Base-by-base conservation (phyloP, 2,329 filamentous ascomycete genomes). In the Colletotrichum coccodes region DNA sequence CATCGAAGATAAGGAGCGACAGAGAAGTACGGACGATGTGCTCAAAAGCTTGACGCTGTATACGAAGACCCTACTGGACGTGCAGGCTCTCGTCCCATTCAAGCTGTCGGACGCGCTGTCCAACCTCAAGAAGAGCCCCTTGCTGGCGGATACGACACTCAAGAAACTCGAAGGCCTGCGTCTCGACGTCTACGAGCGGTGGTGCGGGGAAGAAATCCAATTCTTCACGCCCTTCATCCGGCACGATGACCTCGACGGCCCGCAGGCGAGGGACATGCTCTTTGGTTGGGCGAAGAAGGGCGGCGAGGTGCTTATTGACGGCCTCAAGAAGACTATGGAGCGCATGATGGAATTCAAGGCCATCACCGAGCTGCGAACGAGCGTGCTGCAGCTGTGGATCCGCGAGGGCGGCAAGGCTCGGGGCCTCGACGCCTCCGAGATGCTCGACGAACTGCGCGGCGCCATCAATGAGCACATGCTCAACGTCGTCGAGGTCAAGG, bases 191-290 rank as follows among this genome's bases (percentile, higher is more conserved):
- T 90, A 94, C 74, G 89, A 91, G 71, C 86, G 87, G 23, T 97
- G 94, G 92, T 92, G 96, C 71, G 87, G 92, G 21, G 90, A 94
- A 8, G 94, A 97, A 69, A 92, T 97, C 47, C 89, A 89, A 53
- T 92, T 92, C 72, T 98, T 97, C 76, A 95, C 91, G 1, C 95
- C 95, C 0, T 97, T 94, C 82, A 92, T 97, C 40, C 90, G 93
- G 34, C 91, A 97, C 73, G 93, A 95, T 72, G 92, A 96, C 72
- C 79, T 93, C 5, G 87, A 90, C 28, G 88, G 86, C 23, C 80
- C 83, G 28, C 86, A 90, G 69, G 88, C 89, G 1, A 85, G 86
- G 47, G 86, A 89, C 2, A 89, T 89, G 78, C 84, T 94, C 16
- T 85, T 85, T 26, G 77, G 76, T 32, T 95, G 92, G 92, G 89